phyloP scores from a whole-genome alignment of 768 basidiomycete species.

The Rickenella mellea region DNA sequence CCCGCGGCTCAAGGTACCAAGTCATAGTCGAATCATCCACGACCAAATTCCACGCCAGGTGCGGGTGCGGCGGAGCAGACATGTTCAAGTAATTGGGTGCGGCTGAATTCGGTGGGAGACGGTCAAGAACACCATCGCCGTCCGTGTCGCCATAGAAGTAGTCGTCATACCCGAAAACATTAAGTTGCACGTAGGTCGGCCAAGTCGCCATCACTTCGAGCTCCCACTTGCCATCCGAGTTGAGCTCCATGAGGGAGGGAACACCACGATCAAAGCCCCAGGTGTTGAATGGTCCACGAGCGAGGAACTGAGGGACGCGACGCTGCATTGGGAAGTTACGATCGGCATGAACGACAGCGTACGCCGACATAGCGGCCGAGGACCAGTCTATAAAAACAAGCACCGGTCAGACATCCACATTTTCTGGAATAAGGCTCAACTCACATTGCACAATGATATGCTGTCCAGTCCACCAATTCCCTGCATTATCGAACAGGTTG shows the following conservation, averaged over 20 bases:
- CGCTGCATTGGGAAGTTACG: constrained; percentile 46
- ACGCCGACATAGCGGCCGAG: constrained; percentile 46
- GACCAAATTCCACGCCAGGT: constrained; percentile 78
- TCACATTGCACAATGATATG: constrained; percentile 87
- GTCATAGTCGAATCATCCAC: constrained; percentile 70
- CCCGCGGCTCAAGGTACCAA: constrained; percentile 78
- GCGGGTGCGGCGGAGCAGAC: constrained; percentile 81
- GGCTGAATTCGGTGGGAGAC: constrained; percentile 79
- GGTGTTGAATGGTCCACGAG: constrained; percentile 81
- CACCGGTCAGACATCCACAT: background rate
- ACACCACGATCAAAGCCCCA: constrained; percentile 91
- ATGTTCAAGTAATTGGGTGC: constrained; percentile 87
- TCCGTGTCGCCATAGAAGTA: constrained; percentile 91
- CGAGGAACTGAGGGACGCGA: constrained; percentile 80
- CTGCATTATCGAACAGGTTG: constrained; percentile 35
- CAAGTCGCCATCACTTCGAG: constrained; percentile 84
- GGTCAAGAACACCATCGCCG: constrained; percentile 80
- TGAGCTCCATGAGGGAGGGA: constrained; percentile 54
- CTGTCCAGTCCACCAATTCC: constrained; percentile 67
- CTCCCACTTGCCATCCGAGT: constrained; percentile 64
- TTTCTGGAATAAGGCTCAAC: constrained; percentile 17
- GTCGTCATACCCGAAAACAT: constrained; percentile 85
- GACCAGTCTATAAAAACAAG: constrained; percentile 59
- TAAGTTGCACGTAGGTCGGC: constrained; percentile 86
- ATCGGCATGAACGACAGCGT: constrained; percentile 73